Conservation (phyloP, 2,329 filamentous ascomycete genomes). For the Neofusicoccum parvum region DNA sequence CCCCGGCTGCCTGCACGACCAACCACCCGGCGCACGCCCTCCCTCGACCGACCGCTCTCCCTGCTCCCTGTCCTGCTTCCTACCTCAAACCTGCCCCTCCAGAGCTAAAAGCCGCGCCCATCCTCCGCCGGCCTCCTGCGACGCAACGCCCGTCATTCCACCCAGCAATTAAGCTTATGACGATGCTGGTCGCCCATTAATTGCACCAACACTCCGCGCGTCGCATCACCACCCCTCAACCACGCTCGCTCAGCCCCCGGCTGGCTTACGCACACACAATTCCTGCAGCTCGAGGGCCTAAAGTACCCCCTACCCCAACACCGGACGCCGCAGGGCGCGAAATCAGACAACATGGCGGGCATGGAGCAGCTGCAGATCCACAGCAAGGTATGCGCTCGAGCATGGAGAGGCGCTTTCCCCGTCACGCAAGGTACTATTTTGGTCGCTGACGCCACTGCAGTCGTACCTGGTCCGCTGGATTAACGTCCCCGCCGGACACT, state of each 20-base stretch:
- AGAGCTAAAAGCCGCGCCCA: slow-evolving; percentile 5
- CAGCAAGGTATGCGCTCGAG: slow-evolving; percentile 72
- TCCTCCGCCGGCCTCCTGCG: background rate
- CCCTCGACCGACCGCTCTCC: background rate
- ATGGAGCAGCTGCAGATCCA: slow-evolving; percentile 98
- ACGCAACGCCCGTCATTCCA: background rate
- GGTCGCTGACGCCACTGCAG: slow-evolving; percentile 49
- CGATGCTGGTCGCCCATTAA: slow-evolving; percentile 6
- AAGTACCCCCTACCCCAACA: background rate
- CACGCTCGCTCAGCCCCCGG: background rate
- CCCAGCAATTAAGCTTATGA: slow-evolving; percentile 9
- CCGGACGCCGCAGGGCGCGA: background rate
- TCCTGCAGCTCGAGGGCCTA: background rate
- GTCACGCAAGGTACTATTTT: background rate
- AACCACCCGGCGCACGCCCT: slow-evolving; percentile 9
- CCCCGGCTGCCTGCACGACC: slow-evolving; percentile 13
- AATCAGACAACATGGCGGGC: slow-evolving; percentile 68
- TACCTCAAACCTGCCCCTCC: background rate
- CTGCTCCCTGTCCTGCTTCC: slow-evolving; percentile 4
- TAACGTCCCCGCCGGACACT: slow-evolving; percentile 84
- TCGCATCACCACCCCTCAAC: background rate
- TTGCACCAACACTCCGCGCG: background rate
- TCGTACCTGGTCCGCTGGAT: slow-evolving; percentile 99
- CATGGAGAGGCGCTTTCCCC: background rate
- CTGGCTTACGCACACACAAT: background rate